Evolutionary conservation across 2,329 filamentous ascomycete genomes (phyloP).

Genomic region (Myriosclerotinia scirpicola): DNA sequence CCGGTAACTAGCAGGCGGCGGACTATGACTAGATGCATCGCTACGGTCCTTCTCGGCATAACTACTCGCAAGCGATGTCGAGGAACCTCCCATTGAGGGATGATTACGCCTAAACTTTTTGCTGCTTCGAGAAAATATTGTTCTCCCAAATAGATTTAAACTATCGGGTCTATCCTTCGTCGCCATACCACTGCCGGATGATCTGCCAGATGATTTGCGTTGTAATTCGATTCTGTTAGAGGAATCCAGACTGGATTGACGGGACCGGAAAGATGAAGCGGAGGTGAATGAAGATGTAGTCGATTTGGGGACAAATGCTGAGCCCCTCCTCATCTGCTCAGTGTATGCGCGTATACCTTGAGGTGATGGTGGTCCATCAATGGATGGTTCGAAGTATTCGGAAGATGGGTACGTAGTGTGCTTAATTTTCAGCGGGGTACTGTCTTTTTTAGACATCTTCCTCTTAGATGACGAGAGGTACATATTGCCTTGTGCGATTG

Average conservation of each 20-base stretch:
- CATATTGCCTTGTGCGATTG: constrained; percentile 16
- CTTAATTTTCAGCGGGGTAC: constrained; percentile 1
- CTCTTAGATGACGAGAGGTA: constrained; percentile 15
- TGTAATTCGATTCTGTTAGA: constrained; percentile 46
- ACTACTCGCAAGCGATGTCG: constrained; percentile 25
- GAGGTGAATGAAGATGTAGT: constrained; percentile 52
- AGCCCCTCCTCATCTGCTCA: constrained; percentile 58
- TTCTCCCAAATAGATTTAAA: constrained; percentile 55
- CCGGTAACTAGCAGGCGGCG: constrained; percentile 6
- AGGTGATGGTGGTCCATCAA: constrained; percentile 62
- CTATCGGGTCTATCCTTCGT: constrained; percentile 57
- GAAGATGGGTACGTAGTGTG: constrained; percentile 13
- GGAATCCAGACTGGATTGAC: constrained; percentile 38
- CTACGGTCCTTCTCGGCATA: constrained; percentile 26
- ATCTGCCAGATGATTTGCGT: constrained; percentile 57
- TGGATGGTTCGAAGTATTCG: constrained; percentile 56
- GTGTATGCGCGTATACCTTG: constrained; percentile 58
- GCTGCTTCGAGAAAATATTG: constrained; percentile 55
- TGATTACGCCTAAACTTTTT: constrained; percentile 54
- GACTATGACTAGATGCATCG: constrained; percentile 9
- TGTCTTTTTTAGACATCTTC: constrained; percentile 19
- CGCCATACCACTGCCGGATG: constrained; percentile 53
- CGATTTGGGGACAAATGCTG: constrained; percentile 49
- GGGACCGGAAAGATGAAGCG: constrained; percentile 55
- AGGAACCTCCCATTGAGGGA: constrained; percentile 24